Conservation (phyloP, 83 land plant species). For the Picea abies region DNA sequence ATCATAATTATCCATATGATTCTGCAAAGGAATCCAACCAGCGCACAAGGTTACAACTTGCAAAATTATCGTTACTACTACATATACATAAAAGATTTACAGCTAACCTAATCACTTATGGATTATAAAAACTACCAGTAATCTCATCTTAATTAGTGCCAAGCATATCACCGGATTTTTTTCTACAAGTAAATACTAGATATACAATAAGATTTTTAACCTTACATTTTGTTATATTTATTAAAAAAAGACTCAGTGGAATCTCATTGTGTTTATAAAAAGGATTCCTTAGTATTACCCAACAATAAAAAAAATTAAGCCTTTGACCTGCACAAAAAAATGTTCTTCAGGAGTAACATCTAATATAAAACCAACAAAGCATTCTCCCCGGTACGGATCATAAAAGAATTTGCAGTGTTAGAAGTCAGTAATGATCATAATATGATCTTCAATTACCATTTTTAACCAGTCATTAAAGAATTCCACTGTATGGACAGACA, state of each 20-base stretch:
- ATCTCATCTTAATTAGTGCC: too few species aligned
- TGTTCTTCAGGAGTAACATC: background rate
- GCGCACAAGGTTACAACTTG: background rate
- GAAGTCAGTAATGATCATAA: too few species aligned
- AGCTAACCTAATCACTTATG: background rate
- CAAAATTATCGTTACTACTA: background rate
- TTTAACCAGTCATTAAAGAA: too few species aligned
- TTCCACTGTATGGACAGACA: too few species aligned
- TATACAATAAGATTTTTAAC: too few species aligned
- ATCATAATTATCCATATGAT: conserved; percentile 9
- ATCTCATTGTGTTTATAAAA: background rate
- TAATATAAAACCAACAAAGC: background rate
- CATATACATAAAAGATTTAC: conserved; percentile 8
- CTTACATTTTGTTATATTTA: too few species aligned
- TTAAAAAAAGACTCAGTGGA: too few species aligned
- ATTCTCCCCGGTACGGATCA: too few species aligned
- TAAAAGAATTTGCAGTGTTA: too few species aligned
- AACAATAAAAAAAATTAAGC: background rate
- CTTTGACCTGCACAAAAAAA: background rate
- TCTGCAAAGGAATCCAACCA: conserved; percentile 2
- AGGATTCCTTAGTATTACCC: background rate
- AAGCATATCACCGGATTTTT: too few species aligned
- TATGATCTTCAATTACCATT: too few species aligned
- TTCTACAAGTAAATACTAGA: background rate
- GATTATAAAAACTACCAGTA: too few species aligned